Base-by-base conservation (phyloP, 345 rosid species). In the Viola odorata region DNA sequence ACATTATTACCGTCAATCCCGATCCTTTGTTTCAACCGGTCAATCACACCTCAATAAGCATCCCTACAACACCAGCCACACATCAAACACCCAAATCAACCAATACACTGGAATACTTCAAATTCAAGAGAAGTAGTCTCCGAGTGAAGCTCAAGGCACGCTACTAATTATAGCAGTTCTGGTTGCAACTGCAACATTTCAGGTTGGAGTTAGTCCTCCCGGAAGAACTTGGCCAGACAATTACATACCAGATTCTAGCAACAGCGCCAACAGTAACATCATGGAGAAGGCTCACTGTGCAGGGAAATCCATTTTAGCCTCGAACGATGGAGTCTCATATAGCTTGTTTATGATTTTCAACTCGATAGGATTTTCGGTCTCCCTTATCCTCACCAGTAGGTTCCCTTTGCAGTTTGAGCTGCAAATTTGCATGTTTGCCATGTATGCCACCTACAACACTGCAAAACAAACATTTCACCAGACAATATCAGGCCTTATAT, bases 171-270 rank as follows among this genome's bases (percentile, higher is more conserved):
- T 80, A 8, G 82, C 85, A 37, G 72, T 77, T 49, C 50, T 82
- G 23, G 82, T 80, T 0, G 84, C 91, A 10, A 82, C 84, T 1
- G 79, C 82, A 17, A 76, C 84, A n/a, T 85, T 74, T 50, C 53
- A 81, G 15, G 81, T 76, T 0, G 80, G 82, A 15, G 38, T 84
- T 70, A 73, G 65, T 63, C 85, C 88, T 66, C 82, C 85, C 15
- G 80, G 86, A 1, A 80, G 86, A 8, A 69, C 70, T 37, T 82
- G 90, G 87, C 80, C 80, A 71, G 90, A 80, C 41, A 69, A 45
- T 55, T 32, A n/a, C 37, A 38, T 41, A 36, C 57, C 55, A 12
- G 49, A 16, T 38, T 55, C 53, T 15, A 59, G 50, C 41, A 79
- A 71, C 39, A 32, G 3, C 17, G 77, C 73, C 36, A 55, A 50